phyloP scores from a whole-genome alignment of 148 eudicot species.

The Camellia granthamiana region DNA sequence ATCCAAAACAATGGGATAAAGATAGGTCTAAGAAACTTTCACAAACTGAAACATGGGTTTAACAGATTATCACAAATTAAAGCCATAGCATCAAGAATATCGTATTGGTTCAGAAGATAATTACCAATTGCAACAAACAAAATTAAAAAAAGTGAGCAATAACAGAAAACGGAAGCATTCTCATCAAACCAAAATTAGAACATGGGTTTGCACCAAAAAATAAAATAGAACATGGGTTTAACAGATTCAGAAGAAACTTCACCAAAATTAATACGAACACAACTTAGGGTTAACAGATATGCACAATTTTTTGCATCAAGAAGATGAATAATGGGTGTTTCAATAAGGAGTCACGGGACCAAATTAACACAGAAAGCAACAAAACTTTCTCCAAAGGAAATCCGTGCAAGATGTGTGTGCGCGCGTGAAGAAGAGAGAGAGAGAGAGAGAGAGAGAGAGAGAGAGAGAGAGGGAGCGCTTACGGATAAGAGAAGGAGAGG shows the following conservation, averaged over 20 bases:
- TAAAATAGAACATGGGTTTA: background rate
- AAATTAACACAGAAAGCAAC: background rate
- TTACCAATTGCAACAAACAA: background rate
- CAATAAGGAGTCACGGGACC: background rate
- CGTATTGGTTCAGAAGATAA: background rate
- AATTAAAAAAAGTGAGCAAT: background rate
- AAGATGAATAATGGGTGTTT: background rate
- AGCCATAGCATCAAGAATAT: background rate
- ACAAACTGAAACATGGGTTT: background rate
- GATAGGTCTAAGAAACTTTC: background rate
- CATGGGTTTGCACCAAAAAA: background rate
- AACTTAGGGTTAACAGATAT: background rate
- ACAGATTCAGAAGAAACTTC: background rate
- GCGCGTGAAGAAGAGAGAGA: background rate
- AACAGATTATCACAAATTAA: background rate
- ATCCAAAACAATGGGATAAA: background rate
- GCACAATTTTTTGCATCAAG: background rate
- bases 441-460: background rate
- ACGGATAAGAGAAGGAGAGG: background rate
- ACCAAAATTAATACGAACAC: background rate
- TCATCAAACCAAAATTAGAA: background rate
- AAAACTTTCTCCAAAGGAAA: background rate
- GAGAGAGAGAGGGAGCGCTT: background rate
- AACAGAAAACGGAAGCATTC: background rate
- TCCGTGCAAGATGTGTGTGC: background rate